phyloP scores from a whole-genome alignment of 371 early-diverging fungal genomes.

The Funneliformis caledonium region DNA sequence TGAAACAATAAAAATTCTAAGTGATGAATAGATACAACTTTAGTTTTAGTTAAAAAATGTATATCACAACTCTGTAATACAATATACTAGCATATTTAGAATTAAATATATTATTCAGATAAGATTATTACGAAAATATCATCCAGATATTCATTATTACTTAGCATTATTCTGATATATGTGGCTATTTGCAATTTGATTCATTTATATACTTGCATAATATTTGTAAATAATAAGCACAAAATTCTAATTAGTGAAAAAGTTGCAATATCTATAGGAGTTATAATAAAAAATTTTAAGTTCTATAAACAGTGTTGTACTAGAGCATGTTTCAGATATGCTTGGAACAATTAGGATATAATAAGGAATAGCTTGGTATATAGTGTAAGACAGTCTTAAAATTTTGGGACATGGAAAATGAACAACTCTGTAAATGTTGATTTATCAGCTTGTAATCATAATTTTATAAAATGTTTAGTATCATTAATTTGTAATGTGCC shows the following conservation, averaged over 20 bases:
- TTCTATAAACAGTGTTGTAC: no score
- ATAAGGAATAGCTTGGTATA: no score
- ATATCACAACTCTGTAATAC: not conserved
- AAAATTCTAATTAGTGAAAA: slow-evolving; percentile 3
- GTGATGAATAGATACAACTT: not conserved
- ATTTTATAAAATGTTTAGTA: not conserved
- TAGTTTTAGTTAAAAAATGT: not conserved
- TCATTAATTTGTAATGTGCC: not conserved
- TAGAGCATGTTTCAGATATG: no score
- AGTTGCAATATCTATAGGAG: not conserved
- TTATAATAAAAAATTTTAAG: not conserved
- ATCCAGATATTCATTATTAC: not conserved
- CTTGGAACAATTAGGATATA: no score
- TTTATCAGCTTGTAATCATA: not conserved
- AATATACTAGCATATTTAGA: not conserved
- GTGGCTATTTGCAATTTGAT: not conserved
- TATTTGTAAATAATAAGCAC: slow-evolving; percentile 1
- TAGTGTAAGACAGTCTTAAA: no score
- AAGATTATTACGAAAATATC: not conserved
- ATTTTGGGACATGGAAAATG: no score
- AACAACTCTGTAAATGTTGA: no score
- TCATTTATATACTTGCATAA: not conserved
- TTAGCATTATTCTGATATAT: not conserved
- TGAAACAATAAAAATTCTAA: not conserved
- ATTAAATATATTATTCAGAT: not conserved